These are phyloP conservation scores for Chytriomyces sp. DNA, from an alignment of 192 early-diverging fungal species.

Conservation along the genomic window DNA sequence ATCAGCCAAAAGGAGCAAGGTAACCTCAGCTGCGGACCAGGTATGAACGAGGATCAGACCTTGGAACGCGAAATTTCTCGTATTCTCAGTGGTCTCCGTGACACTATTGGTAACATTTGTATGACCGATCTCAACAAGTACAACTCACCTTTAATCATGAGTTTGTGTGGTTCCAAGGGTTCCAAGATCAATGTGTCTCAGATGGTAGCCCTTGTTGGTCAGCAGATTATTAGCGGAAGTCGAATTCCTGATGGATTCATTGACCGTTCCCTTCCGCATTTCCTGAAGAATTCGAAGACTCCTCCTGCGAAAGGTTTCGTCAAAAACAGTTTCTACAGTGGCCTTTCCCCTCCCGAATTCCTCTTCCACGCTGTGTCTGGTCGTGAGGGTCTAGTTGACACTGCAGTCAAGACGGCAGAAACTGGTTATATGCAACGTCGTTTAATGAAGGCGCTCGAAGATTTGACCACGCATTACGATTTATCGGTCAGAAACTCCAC, in stretches of 20 bases:
- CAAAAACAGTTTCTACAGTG: slow-evolving; percentile 92
- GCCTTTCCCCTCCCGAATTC: slow-evolving; percentile 96
- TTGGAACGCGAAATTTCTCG: slow-evolving; percentile 87
- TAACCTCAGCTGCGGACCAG: slow-evolving; percentile 78
- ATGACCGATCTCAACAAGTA: slow-evolving; percentile 90
- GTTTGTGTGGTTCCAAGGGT: slow-evolving; percentile 98
- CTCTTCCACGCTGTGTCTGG: slow-evolving; percentile 99
- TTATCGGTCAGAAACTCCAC: slow-evolving; percentile 89
- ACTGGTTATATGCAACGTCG: slow-evolving; percentile 64
- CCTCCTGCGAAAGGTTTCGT: slow-evolving; percentile 98
- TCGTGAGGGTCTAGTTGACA: slow-evolving; percentile 99
- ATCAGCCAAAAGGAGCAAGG: slow-evolving; percentile 74
- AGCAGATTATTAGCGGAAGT: slow-evolving; percentile 96
- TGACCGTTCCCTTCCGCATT: slow-evolving; percentile 95
- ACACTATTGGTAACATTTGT: slow-evolving; percentile 87
- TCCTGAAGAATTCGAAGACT: slow-evolving; percentile 87
- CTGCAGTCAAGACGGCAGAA: slow-evolving; percentile 99
- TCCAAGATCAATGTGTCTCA: slow-evolving; percentile 98
- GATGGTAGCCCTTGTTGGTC: slow-evolving; percentile 99
- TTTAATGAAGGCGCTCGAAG: slow-evolving; percentile 79
- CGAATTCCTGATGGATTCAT: slow-evolving; percentile 98
- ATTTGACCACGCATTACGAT: slow-evolving; percentile 94
- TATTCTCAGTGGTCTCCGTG: slow-evolving; percentile 87
- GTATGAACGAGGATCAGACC: slow-evolving; percentile 84
- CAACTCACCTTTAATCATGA: slow-evolving; percentile 98